Evolutionary conservation across 2,329 filamentous ascomycete genomes (phyloP), one percentile per base, ranked within the genome.

Genomic region (Ophiobolus disseminans): DNA sequence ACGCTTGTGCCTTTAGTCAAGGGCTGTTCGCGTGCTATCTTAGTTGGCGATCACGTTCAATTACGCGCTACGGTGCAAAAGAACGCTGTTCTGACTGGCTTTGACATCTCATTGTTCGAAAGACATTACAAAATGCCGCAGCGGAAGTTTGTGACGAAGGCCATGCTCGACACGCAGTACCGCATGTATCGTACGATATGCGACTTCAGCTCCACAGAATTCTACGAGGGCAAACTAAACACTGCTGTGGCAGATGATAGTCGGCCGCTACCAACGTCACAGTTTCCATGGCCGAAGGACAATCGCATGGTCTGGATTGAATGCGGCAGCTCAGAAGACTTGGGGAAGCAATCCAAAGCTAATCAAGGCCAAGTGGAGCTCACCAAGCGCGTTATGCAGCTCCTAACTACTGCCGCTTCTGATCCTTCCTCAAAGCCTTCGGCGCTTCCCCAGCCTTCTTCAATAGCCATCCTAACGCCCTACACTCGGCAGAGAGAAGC

Each of bases 1-100:
- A 54, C 48, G 5, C 50, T 57, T 10, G 40, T 60, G 13, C 58
- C 58, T 14, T 43, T 62, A n/a, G 66, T 74, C 8, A 79, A 77
- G 44, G 74, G 75, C 0, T 78, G 76, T 39, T 48, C 61, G n/a
- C 73, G 71, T 38, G 76, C 71, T 1, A 69, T 79, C 2, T 55
- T 80, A 0, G 76, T 80, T 1, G 77, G 76, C 0, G 77, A 80
- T 39, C 76, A 80, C 55, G 75, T 78, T 1, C 76, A 80, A 49
- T 70, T 79, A 3, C 68, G 75, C 13, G 75, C 77, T 0, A 78
- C 74, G 0, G 73, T 79, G 8, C 65, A 73, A 34, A 58, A 71
- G 26, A 66, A 73, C 30, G 66, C 75, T 1, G 50, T 66, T 6
- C 52, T 66, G 0, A 49, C 73, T 3, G 70, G 65, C 1, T 77